Evolutionary conservation across 2,329 filamentous ascomycete genomes (phyloP), one percentile per base, ranked within the genome.

Genomic region (Plectosphaerella cucumerina): DNA sequence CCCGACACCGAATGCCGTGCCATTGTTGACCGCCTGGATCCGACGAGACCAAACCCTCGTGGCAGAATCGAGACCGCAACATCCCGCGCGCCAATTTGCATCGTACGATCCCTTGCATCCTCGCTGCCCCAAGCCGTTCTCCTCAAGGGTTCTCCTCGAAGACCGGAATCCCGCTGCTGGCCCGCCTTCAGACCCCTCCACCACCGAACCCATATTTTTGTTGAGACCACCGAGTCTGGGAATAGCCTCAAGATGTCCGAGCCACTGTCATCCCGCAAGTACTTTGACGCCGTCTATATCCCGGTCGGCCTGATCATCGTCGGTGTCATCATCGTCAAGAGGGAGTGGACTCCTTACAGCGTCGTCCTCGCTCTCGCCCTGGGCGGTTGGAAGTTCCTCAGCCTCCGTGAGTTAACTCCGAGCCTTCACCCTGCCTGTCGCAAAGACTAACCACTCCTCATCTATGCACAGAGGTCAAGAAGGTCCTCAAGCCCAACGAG

Each of bases 401-500:
- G 72, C 63, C 83, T 81, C 63, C 78, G 90, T 92, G 76, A 67
- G 88, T 80, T 50, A 6, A 18, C 18, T 6, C n/a, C 17, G 15
- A 39, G 35, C 35, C 14, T 39, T 18, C 6, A 37, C 35, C 35
- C 35, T 14, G 35, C 35, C 35, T 37, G 14, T 6, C 10, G 15
- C 17, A 17, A 10, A 14, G 47, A 14, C 43, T 48, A 47, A 18
- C 18, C 9, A 18, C 17, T 10, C 18, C 3, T 15, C 35, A 39
- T 11, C 47, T 48, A 41, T 41, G 20, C 51, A 23, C 68, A 91
- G 90, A 85, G 67, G 78, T 85, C 56, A 84, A 86, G 70, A 91
- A 89, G 72, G 86, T 94, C 58, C 82, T 99, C 61, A 93, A 93
- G 75, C 90, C 92, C 31, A 84, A 86, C 60, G 79, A 80, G 47